Evolutionary conservation across 1,284 basidiomycete species (phyloP), one percentile per base, ranked within the genome.

Genomic region (Microbotryum lychnidis-dioicae): DNA sequence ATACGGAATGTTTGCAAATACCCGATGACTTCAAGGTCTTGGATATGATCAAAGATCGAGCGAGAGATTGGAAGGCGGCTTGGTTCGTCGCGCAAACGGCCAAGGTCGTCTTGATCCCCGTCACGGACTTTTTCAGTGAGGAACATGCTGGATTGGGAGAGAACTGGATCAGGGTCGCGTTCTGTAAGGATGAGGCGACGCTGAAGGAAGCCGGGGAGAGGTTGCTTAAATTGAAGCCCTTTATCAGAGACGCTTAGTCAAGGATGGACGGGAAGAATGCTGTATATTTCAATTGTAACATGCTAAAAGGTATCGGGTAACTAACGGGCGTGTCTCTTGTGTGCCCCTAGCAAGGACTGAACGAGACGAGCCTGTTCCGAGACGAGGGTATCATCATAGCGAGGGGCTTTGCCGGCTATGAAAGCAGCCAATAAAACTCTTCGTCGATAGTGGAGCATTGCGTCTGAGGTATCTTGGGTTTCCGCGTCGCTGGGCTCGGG

Each of bases 81-180:
- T 73, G 69, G 69, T 75, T 73, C 62, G 59, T 74, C 23, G 76
- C 75, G 1, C 73, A 72, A 56, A 71, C 66, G 55, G 76, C 93
- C 49, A 89, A 88, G 23, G 91, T 96, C 23, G 93, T 91, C 47
- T 84, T 86, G 16, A 96, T 96, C 66, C 91, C 91, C 7, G 89
- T 91, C 60, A 93, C 91, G 79, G 91, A 92, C 87, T 96, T 96
- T 76, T 96, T 94, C 78, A 89, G 87, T 71, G 80, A 85, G 69
- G 87, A 89, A 62, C 90, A 96, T 73, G 81, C 84, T 49, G 76
- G 78, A 55, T 89, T 96, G 60, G 92, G 92, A 45, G 90, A 92
- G 75, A 84, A 80, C 58, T 96, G 86, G 72, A 85, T 83, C 31
- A 83, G 92, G 56, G 92, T 97, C 74, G 86, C 90, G 2, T 96